These are phyloP conservation scores for Pyrenochaeta sp. DNA, from an alignment of 2,329 filamentous ascomycete species.

Conservation along the genomic window DNA sequence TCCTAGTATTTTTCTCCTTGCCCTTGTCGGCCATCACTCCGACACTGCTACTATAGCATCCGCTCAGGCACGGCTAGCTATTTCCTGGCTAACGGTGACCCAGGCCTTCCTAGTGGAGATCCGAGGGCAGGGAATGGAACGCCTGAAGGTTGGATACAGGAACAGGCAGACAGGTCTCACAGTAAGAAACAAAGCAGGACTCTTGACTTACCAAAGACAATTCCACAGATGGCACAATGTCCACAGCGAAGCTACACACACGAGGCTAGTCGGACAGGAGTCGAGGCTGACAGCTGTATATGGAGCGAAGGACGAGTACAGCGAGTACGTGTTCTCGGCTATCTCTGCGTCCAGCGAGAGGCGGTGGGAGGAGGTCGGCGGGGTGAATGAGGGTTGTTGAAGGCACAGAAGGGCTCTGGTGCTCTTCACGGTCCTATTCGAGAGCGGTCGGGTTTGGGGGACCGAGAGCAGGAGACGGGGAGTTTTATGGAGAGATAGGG, in stretches of 20 bases:
- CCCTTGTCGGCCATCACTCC: constrained; percentile 2
- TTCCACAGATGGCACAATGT: constrained; percentile 28
- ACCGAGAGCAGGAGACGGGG: constrained; percentile 48
- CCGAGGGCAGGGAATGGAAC: constrained; percentile 4
- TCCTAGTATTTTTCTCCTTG: not conserved
- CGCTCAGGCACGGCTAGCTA: not conserved
- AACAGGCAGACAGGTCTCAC: not conserved
- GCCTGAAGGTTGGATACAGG: constrained; percentile 1
- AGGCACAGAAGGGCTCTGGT: constrained; percentile 40
- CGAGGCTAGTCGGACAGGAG: constrained; percentile 39
- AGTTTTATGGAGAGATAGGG: constrained; percentile 47
- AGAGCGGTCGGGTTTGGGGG: constrained; percentile 43
- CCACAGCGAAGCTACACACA: constrained; percentile 33
- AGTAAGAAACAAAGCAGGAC: constrained; percentile 19
- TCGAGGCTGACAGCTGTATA: constrained; percentile 43
- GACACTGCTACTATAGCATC: not conserved
- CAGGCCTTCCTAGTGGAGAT: constrained; percentile 1
- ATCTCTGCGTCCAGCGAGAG: constrained; percentile 44
- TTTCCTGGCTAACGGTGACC: not conserved
- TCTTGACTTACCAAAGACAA: constrained; percentile 39
- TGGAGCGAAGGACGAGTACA: constrained; percentile 51
- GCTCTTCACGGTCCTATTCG: constrained; percentile 46
- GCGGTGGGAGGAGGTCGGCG: constrained; percentile 26
- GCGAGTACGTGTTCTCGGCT: constrained; percentile 33
- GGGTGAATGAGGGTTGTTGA: constrained; percentile 27